Evolutionary conservation across 164 flowering plant species (phyloP), one percentile per base, ranked within the genome.

Genomic region (Annona cherimola): DNA sequence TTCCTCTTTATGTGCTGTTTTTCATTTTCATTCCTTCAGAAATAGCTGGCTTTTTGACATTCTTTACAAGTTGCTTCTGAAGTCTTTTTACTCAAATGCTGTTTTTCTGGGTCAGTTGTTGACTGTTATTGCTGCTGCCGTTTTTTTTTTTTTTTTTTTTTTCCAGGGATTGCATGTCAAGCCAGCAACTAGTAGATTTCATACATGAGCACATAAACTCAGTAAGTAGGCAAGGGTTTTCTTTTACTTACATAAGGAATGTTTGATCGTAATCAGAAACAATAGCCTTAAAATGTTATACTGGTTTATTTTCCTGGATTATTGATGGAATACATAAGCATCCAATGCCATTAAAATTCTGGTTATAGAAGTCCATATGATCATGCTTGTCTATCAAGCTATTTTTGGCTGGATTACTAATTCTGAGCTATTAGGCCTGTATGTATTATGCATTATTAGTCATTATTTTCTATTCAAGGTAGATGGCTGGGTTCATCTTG

Each of bases 141-240:
- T 79, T 26, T 26, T 26, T 26, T 0, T 26, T 26, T 26, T 26
- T 0, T 26, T 26, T 26, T 26, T 26, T 26, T 26, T 26, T 26
- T 81, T 63, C 40, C 88, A 96, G 99, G 99, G 99, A 96, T 80
- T 93, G 98, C 88, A 89, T 96, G 98, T 86, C 98, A 54, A 96
- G 94, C 87, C 99, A 96, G 82, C 98, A 92, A 73, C 84, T 93
- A 7, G 99, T 96, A 39, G 99, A 96, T 81, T 96, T 86, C 73
- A 69, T 96, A 65, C 87, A 81, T 61, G 97, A 93, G 73, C 95
- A 90, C 73, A 79, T 96, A 71, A 80, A 71, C 12, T 63, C 83
- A 66, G 99, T 93, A 80, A 79, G 90, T 84, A 64, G 63, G 39
- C 63, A 45, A 45, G 11, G 20, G 61, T 20, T 42, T 12, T 71